Evolutionary conservation across 2,329 filamentous ascomycete species (phyloP), one percentile per base, ranked within the genome.

Genomic region (Ceratocystis alfenasii): DNA sequence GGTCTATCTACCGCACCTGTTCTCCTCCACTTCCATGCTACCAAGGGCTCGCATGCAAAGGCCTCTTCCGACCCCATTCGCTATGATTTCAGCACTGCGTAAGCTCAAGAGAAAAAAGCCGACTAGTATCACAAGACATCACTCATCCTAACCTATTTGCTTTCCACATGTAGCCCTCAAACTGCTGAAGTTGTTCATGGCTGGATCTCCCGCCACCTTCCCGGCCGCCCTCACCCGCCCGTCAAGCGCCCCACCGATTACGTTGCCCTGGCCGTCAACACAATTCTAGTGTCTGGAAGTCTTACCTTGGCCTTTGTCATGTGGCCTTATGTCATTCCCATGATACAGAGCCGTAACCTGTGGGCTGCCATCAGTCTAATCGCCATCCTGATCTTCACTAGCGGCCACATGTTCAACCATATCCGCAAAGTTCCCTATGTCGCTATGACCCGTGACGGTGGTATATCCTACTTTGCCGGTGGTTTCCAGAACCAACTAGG

Each of bases 331-430:
- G 72, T 96, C 12, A 74, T 93, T 10, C 93, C 93, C 2, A 72
- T 96, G 68, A 75, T 96, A 45, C 89, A 91, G 75, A 96, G 88
- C 79, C 88, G 93, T 71, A 97, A 95, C 72, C 78, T 97, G 20
- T 99, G 94, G 94, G 92, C 93, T 28, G 90, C 89, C 25, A 76
- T 95, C 72, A 95, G 89, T 75, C 79, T 99, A 70, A 91, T 97
- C 72, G 81, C 86, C 15, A 92, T 99, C 69, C 83, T 99, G 53
- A 80, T 96, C 67, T 99, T 97, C 78, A 96, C 88, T 60, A 94
- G 89, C 71, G 95, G 94, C 48, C 92, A 97, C 77, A 99, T 99
- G 95, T 99, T 95, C 82, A 99, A 97, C 76, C 92, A 96, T 74
- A 99, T 99, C 73, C 85, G 95, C 71, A 93, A 94, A 75, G 90